Evolutionary conservation across 208 protist species (phyloP), one percentile per base, ranked within the genome.

Genomic region (Wallacemonas sp.): DNA sequence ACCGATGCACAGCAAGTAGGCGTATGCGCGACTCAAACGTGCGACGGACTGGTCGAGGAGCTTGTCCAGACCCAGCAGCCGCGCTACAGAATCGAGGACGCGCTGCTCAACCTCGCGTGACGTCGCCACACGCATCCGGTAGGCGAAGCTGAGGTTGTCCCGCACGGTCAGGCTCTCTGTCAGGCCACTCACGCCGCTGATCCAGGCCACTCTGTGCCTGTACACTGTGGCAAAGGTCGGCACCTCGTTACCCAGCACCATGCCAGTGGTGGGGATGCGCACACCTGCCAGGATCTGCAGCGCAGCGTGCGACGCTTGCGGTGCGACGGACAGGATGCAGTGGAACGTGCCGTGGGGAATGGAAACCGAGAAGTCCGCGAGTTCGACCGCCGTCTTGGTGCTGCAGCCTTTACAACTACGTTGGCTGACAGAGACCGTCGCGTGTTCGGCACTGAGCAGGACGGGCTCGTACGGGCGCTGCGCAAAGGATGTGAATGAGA

Each of bases 171-270:
- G 52, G 33, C 73, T 64, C 14, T 16, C 30, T 4, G 43, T 58
- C 36, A 65, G 46, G 9, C 68, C 68, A 11, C 68, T 67, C 32
- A 65, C 57, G 23, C 64, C 67, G 1, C 56, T 72, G 32, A 80
- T 80, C 41, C 65, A 65, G 1, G 64, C 74, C n/a, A 75, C 74
- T 24, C 65, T 62, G 14, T 30, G 43, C 0, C 62, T 39, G 48
- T 68, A 80, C 1, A 69, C 61, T 11, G 38, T 61, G 2, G 63
- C 70, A 0, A 66, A 36, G 30, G 63, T 64, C 1, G 74, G 74
- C 54, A 75, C 55, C n/a, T 29, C 68, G 66, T 80, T 80, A 11
- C 60, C 68, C 68, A 74, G 64, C 36, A 75, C 68, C 11, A 47
- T 64, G 2, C 74, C 74, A 34, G 32, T 29, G 19, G 68, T 58